Base-by-base conservation (phyloP, 805 yeast species). In the Hanseniaspora meyeri region DNA sequence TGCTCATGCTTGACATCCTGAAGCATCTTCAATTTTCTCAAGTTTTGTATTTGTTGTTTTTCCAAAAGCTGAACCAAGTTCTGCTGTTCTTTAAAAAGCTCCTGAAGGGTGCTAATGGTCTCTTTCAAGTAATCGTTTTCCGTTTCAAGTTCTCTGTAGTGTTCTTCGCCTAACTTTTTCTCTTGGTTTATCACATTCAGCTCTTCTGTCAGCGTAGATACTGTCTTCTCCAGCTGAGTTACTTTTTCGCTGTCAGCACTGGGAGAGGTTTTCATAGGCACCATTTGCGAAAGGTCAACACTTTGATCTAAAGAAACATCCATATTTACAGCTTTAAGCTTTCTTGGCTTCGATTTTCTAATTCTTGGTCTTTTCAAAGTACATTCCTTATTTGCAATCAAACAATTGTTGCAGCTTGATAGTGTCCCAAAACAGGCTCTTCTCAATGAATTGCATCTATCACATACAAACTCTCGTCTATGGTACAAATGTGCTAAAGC, bases 371-470 rank as follows among this genome's bases (percentile, higher is more conserved):
- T 55, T 9, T 49, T 39, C 9, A 50, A 32, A 14, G 58, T 53
- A 37, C 61, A 59, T 31, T 42, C 56, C 27, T 58, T 54, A 27
- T 56, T 56, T 19, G 61, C 53, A 20, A 59, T 40, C 43, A 59
- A 34, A 43, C 61, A 59, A 52, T 52, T 58, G 38, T 53, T 60
- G 34, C 59, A 57, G 16, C 47, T 43, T 3, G 52, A 32, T 16
- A 57, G 49, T 32, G 58, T 54, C 7, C 62, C 62, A 51, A 55
- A 59, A 40, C 62, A 60, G 37, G 60, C 59, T 42, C 60, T 60
- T 52, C 58, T 61, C 29, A 60, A 49, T 31, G 55, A 46, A 34
- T 60, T 55, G 42, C 62, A 60, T 49, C 59, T 49, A 36, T 58
- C 63, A 46, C 62, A 59, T 2, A 58, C 58, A 49, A 49, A 43